phyloP scores from a whole-genome alignment of 169 alveolate species.

The Fabrea salina region DNA sequence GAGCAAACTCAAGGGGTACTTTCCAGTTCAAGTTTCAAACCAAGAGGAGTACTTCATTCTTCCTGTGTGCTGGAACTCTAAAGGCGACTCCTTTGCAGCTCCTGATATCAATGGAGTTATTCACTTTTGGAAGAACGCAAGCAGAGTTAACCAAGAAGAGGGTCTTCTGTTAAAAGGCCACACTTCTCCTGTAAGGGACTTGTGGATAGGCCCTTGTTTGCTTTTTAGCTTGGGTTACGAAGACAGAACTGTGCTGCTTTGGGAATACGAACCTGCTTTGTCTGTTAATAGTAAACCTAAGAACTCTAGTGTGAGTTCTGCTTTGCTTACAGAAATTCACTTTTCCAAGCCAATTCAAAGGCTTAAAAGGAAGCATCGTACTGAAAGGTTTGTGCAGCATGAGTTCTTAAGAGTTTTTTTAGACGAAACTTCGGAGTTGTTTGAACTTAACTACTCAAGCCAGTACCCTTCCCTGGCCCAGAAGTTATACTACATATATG shows the following conservation, averaged over 20 bases:
- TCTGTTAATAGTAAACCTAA: background rate
- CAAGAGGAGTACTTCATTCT: background rate
- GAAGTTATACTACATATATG: background rate
- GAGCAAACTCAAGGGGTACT: background rate
- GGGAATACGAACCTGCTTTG: background rate
- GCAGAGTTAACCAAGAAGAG: background rate
- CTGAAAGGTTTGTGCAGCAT: background rate
- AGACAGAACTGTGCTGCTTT: constrained; percentile 4
- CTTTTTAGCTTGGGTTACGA: background rate
- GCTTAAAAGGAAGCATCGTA: background rate
- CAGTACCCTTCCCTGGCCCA: background rate
- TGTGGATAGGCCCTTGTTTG: background rate
- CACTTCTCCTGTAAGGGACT: background rate
- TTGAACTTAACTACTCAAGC: background rate
- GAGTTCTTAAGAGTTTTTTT: background rate
- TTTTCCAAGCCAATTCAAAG: background rate
- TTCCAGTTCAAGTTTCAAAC: background rate
- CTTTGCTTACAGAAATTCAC: background rate
- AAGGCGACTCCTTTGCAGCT: background rate
- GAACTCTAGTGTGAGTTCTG: background rate
- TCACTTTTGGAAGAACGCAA: background rate
- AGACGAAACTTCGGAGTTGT: background rate
- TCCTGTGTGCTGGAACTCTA: background rate
- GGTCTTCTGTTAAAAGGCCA: background rate
- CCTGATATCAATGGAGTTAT: background rate